Conservation (phyloP, 805 yeast genomes). For the Lachancea mirantina region DNA sequence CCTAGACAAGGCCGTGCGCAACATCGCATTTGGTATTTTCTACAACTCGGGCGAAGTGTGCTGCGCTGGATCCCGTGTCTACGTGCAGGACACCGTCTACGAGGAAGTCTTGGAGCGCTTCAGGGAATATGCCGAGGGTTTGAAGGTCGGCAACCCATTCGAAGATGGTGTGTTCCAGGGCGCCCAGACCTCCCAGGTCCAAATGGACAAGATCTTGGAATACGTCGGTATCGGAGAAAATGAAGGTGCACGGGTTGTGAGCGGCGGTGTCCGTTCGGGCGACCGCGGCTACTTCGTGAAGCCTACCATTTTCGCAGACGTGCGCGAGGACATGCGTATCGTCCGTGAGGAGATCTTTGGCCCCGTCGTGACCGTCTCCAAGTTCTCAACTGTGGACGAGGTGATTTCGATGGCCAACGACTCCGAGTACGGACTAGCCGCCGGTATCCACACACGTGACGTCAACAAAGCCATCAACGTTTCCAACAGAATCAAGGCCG, state of each 20-base stretch:
- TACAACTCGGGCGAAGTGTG: slow-evolving; percentile 91
- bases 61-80: slow-evolving; percentile 86
- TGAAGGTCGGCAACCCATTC: slow-evolving; percentile 76
- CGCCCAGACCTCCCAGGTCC: slow-evolving; percentile 65
- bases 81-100: slow-evolving; percentile 68
- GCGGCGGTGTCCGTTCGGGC: slow-evolving; percentile 78
- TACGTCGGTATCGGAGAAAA: slow-evolving; percentile 58
- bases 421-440: slow-evolving; percentile 78
- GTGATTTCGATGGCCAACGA: slow-evolving; percentile 68
- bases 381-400: slow-evolving; percentile 68
- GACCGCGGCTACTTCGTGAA: slow-evolving; percentile 62
- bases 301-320: slow-evolving; percentile 87
- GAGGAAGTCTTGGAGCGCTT: slow-evolving; percentile 58
- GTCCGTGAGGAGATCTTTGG: slow-evolving; percentile 90
- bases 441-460: slow-evolving; percentile 74
- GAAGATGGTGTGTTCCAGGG: slow-evolving; percentile 64
- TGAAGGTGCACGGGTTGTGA: slow-evolving; percentile 62
- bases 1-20: slow-evolving; percentile 54
- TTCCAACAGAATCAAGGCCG: slow-evolving; percentile 62
- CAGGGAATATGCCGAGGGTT: slow-evolving; percentile 38
- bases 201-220: slow-evolving; percentile 55
- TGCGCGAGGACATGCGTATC: slow-evolving; percentile 62
- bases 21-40: slow-evolving; percentile 68
- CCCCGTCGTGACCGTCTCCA: slow-evolving; percentile 72
- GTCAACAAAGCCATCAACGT: slow-evolving; percentile 59